These are phyloP conservation scores for Dicorynia guianensis DNA, from an alignment of 306 rosid genomes.

Conservation along the genomic window DNA sequence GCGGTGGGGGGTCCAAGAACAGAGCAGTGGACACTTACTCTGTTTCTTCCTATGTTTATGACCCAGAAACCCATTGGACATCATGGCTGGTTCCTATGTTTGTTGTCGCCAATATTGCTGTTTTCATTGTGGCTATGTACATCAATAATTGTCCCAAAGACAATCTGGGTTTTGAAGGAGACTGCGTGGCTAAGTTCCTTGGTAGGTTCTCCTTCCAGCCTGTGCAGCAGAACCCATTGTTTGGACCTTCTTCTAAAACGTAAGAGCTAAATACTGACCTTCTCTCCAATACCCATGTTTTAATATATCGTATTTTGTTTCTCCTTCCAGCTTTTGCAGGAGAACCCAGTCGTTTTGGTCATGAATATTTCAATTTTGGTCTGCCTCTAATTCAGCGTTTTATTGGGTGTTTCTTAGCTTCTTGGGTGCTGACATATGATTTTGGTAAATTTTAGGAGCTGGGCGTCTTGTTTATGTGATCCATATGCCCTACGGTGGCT, in stretches of 20 bases:
- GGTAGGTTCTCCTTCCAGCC: constrained; percentile 82
- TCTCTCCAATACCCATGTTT: neutral
- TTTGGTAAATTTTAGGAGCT: constrained; percentile 9
- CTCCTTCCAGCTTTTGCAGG: neutral
- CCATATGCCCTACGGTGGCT: neutral
- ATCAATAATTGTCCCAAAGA: constrained; percentile 75
- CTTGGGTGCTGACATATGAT: neutral
- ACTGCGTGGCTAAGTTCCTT: constrained; percentile 66
- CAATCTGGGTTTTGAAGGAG: constrained; percentile 45
- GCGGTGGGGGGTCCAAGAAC: constrained; percentile 41
- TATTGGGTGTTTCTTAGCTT: neutral
- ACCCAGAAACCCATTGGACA: constrained; percentile 65
- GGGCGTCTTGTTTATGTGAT: constrained; percentile 12
- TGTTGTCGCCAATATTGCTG: constrained; percentile 64
- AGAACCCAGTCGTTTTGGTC: neutral
- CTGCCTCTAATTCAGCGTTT: constrained; percentile 15
- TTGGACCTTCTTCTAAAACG: constrained; percentile 88
- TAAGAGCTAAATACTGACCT: constrained; percentile 38
- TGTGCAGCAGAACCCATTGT: constrained; percentile 72
- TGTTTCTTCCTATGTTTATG: constrained; percentile 44
- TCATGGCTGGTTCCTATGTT: constrained; percentile 86
- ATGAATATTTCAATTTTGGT: neutral
- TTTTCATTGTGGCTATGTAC: constrained; percentile 71
- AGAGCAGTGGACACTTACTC: constrained; percentile 33
- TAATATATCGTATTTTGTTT: neutral